Evolutionary conservation across 305 asterid species (phyloP), one percentile per base, ranked within the genome.

Genomic region (Fraxinus xanthoxyloides): DNA sequence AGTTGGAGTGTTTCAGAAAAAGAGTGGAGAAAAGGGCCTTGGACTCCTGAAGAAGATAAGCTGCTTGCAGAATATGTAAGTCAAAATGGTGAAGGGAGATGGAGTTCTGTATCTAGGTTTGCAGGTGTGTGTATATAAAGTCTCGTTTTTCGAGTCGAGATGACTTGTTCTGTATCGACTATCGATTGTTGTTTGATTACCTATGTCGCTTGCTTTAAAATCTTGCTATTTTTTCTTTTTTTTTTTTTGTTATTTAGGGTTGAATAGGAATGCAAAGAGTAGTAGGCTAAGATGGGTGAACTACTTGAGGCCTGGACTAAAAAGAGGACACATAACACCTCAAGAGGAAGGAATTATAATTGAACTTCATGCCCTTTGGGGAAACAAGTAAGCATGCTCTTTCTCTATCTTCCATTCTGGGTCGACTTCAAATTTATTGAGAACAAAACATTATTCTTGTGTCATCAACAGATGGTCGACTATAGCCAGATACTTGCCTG

Each of bases 21-120:
- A 80, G 93, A 81, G 12, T 94, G 97, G 98, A 82, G 95, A 74
- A 93, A 94, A 82, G 98, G 98, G 48, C 95, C 98, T 2, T 94
- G 97, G 98, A 92, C 95, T 5, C 89, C 95, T 75, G 91, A 88
- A 80, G 98, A 94, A 84, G 98, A 94, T 61, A 85, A 81, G 86
- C 79, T 94, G 23, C 94, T 94, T 15, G 72, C 84, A 56, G 83
- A 92, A 48, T 90, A 91, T 81, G 89, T 94, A 40, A 85, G 76
- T 43, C 85, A 85, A 76, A 79, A 90, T 87, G 97, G 97, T 85
- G 97, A 93, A 63, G 98, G 98, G 54, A 86, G 97, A 90, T 94
- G 98, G 98, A 92, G 93, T 78, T 92, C 87, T 78, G 97, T 94
- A 5, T 85, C 96, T 17, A 83, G 86, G 48, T 88, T 81, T 77